These are phyloP conservation scores for Phytopythium vexans DNA, from an alignment of 352 stramenopile species.

Conservation along the genomic window DNA sequence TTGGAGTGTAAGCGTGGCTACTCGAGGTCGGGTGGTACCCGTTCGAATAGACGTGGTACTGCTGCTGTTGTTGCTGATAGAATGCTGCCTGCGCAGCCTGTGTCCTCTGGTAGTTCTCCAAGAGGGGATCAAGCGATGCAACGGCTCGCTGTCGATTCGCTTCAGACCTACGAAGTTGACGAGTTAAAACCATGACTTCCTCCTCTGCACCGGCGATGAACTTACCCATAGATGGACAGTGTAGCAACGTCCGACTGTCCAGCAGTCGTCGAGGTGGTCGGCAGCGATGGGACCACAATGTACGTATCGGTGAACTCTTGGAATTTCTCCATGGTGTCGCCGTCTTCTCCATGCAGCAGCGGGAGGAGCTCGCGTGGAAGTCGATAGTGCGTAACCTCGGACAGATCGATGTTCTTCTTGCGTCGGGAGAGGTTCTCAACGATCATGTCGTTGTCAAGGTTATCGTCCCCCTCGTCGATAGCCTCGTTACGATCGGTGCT, in stretches of 20 bases:
- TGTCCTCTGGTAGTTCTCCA: conserved; percentile 57
- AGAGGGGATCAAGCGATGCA: conserved; percentile 46
- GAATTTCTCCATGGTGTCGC: conserved; percentile 71
- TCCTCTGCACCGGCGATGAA: not conserved
- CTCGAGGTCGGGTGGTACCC: conserved; percentile 2
- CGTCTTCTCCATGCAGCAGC: conserved; percentile 63
- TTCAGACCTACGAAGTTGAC: conserved; percentile 23
- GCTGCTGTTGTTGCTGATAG: conserved; percentile 38
- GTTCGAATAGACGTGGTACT: conserved; percentile 33
- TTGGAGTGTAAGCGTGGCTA: not conserved
- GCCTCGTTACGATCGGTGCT: conserved; percentile 4
- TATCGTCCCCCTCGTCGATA: conserved; percentile 10
- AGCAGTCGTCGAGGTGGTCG: conserved; percentile 8
- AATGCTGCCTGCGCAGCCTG: conserved; percentile 25
- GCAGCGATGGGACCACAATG: conserved; percentile 56
- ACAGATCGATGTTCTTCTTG: conserved; percentile 72
- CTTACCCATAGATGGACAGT: conserved; percentile 76
- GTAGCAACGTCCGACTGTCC: conserved; percentile 29
- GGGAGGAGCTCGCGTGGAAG: conserved; percentile 61
- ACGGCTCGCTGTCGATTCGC: conserved; percentile 53
- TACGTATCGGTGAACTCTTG: conserved; percentile 77
- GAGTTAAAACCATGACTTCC: too few species aligned
- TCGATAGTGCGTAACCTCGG: conserved; percentile 75
- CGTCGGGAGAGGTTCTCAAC: conserved; percentile 37
- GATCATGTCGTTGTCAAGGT: conserved; percentile 39